Base-by-base conservation (phyloP, 164 flowering plant species). In the Vitis rupestris region DNA sequence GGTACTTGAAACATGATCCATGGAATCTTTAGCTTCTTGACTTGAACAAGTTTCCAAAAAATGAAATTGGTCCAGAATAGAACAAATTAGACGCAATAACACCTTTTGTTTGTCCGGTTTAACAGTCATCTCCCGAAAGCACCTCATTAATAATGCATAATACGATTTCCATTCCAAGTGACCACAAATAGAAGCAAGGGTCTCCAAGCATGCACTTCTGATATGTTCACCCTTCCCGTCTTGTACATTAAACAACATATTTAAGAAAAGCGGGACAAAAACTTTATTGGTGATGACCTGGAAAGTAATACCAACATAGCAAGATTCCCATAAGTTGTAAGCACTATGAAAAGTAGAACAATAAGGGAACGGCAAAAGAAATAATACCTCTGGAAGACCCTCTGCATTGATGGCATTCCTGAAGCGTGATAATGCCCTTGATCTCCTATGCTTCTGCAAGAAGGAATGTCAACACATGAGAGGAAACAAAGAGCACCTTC, bases 241-340 rank as follows among this genome's bases (percentile, higher is more conserved):
- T 83, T 84, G 84, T 65, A 74, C 75, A 59, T 86, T 92, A 72
- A 88, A 80, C 81, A 95, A 48, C 89, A 93, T 84, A 67, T 82
- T 85, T 80, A 93, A 90, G 76, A 96, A 87, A 37, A 96, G 91
- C 6, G 95, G 97, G 61, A 91, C 72, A 75, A 96, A 91, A 27
- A 96, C 77, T 75, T 82, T 87, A 44, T 76, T 78, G 15, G 74
- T 68, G 59, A 90, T 73, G 17, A 56, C 82, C 97, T 94, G 84
- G 27, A 82, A 66, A 14, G 16, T 30, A 0, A 31, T 3, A 65
- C 49, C 4, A 59, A 13, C 7, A 61, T 31, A 59, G 64, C 16
- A 50, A 70, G 29, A 61, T 44, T 63, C 74, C 29, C 74, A 74
- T 11, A 55, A 50, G 29, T 55, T 16, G 11, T 14, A 16, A 65